Evolutionary conservation across 306 rosid species (phyloP), one percentile per base, ranked within the genome.

Genomic region (Castanea mollissima): DNA sequence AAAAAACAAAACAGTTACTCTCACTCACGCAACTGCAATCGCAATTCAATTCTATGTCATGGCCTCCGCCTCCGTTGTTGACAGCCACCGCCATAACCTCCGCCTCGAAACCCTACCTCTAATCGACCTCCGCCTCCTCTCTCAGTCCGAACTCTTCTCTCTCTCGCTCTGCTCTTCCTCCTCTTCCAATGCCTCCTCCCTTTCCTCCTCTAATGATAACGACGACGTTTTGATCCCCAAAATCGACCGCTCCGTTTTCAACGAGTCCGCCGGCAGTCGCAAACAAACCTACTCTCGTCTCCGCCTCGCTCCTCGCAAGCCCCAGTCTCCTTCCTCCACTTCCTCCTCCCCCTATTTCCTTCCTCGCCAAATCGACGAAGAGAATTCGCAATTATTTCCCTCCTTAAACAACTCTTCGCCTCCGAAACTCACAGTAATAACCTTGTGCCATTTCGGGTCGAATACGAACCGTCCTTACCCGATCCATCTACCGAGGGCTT

Each of bases 191-290:
- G 14, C 54, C 54, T 49, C 59, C 25, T 55, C 78, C 81, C 2
- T 58, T 25, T 78, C 69, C 68, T 71, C 74, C 81, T 80, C 76
- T 69, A 74, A 62, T 71, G n/a, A 19, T 83, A 86, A 79, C 76
- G 86, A 89, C 80, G 87, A 84, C 69, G 77, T 85, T 29, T 54
- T 85, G 52, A 79, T 86, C 88, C 97, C 97, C 69, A 92, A 89
- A 81, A 92, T 94, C 35, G 97, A 94, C 89, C 98, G 98, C 79
- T 88, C 97, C 51, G 88, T 88, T 76, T 94, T 94, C 84, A 94
- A 94, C 55, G 97, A 92, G 73, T 92, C 97, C 83, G 97, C 98
- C 49, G 97, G 97, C 4, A 94, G 98, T 76, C 97, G 98, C 2
- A 94, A 91, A 54, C 98, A 94, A 73, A 94, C 98, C 60, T 94